These are phyloP conservation scores for Pterocarpus santalinus DNA, from an alignment of 306 rosid genomes.

Conservation along the genomic window DNA sequence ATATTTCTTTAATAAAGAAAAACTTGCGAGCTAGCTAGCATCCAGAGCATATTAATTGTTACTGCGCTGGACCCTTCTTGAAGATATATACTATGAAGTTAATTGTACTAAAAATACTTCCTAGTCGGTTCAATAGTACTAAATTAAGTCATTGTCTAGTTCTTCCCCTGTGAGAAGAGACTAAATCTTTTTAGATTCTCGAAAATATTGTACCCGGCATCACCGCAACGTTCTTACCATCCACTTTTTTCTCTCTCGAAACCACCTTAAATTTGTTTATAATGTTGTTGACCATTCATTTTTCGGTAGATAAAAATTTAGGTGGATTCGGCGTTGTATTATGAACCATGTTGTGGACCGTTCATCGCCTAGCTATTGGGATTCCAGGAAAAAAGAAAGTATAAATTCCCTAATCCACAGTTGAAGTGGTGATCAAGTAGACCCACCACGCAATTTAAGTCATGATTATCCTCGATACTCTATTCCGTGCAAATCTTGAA, in stretches of 20 bases:
- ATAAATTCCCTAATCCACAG: background rate
- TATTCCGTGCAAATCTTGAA: conserved; percentile 20
- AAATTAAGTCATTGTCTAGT: background rate
- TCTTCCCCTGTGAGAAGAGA: conserved; percentile 24
- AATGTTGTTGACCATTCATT: background rate
- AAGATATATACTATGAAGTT: conserved; percentile 1
- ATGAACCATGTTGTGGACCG: background rate
- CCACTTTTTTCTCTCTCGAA: background rate
- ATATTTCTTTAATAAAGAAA: background rate
- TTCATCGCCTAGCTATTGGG: conserved; percentile 13
- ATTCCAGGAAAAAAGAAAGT: background rate
- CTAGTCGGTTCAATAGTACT: conserved; percentile 38
- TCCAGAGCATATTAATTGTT: background rate
- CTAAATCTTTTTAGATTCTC: conserved; percentile 17
- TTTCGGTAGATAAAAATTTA: too few species aligned
- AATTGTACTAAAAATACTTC: background rate
- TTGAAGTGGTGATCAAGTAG: background rate
- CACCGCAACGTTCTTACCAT: conserved; percentile 24
- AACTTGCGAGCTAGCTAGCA: background rate
- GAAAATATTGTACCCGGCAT: conserved; percentile 35
- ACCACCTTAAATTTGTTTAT: conserved; percentile 26
- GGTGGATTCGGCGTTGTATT: too few species aligned
- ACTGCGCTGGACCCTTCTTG: conserved; percentile 34
- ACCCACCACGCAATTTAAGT: conserved; percentile 31
- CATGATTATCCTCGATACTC: conserved; percentile 29